Conservation (phyloP, 2,329 filamentous ascomycete species). For the Massarina eburnea region DNA sequence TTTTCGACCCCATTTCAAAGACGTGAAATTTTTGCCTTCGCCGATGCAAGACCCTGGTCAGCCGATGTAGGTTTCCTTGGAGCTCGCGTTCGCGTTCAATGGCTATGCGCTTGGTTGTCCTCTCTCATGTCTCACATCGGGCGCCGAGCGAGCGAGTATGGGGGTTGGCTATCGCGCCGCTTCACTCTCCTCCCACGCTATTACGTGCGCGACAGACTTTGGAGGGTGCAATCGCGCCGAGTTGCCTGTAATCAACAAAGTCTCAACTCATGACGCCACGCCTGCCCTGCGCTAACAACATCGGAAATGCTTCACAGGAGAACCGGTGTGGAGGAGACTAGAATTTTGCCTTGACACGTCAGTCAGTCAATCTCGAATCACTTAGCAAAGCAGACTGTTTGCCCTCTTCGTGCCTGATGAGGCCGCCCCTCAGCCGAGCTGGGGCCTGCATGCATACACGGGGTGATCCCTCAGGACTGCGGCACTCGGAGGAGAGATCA, state of each 20-base stretch:
- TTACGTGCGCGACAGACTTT: not conserved
- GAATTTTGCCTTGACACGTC: not conserved
- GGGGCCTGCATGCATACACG: constrained; percentile 11
- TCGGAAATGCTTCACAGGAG: not conserved
- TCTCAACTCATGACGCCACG: too few relatives aligned
- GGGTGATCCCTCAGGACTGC: not conserved
- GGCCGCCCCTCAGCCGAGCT: constrained; percentile 11
- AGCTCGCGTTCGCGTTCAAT: constrained; percentile 1
- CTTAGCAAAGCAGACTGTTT: not conserved
- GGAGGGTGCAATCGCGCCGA: too few relatives aligned
- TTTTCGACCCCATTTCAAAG: not conserved
- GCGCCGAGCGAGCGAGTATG: not conserved
- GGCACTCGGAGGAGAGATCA: not conserved
- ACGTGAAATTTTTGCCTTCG: not conserved
- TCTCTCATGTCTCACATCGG: not conserved
- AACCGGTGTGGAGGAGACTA: not conserved
- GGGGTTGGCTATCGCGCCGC: not conserved
- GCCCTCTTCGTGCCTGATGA: not conserved
- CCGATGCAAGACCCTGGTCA: too few relatives aligned
- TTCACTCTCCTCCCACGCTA: not conserved
- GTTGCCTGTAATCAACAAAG: too few relatives aligned
- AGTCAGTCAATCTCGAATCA: not conserved
- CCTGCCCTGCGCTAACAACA: not conserved
- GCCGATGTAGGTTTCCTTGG: too few relatives aligned
- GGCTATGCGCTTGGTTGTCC: too few relatives aligned